A percentile compares a stretch with the other conserved stretches of the same genome.
These are phyloP conservation scores for Gleditsia sinensis DNA, from an alignment of 306 rosid genomes.

Conservation along the genomic window DNA sequence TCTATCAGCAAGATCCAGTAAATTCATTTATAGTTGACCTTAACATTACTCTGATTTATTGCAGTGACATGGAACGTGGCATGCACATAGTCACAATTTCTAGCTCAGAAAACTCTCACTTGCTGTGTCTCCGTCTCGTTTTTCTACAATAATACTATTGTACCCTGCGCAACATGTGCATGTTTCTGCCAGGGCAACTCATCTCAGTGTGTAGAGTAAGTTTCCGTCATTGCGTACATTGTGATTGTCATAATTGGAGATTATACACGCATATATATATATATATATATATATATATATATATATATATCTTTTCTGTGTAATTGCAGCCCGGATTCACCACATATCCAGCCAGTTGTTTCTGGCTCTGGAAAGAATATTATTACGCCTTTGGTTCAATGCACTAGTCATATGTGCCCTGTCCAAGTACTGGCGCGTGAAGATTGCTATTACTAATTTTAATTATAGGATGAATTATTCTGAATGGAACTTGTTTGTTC, in stretches of 20 bases:
- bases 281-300: too few species aligned
- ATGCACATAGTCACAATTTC: constrained; percentile 85
- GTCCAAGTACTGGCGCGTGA: constrained; percentile 85
- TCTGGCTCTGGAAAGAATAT: constrained; percentile 46
- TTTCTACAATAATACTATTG: constrained; percentile 76
- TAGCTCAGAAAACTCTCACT: constrained; percentile 74
- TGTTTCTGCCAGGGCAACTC: constrained; percentile 73
- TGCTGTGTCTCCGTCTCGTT: constrained; percentile 88
- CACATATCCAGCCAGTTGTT: constrained; percentile 74
- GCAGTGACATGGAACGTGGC: constrained; percentile 95
- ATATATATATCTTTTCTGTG: constrained; percentile 15
- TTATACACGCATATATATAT: neutral
- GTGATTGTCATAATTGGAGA: neutral
- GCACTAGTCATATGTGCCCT: constrained; percentile 91
- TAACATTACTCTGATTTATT: constrained; percentile 27
- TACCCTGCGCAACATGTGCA: constrained; percentile 73
- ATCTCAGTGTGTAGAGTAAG: constrained; percentile 65
- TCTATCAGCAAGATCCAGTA: neutral
- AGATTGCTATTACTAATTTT: constrained; percentile 76
- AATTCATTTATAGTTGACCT: neutral
- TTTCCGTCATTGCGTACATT: constrained; percentile 15
- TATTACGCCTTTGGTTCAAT: constrained; percentile 67
- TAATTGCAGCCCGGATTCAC: constrained; percentile 56
- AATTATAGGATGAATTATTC: constrained; percentile 84
- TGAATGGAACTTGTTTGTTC: constrained; percentile 80